Percentiles rank a stretch among this genome's conserved stretches.
Conservation (phyloP, 164 flowering plant genomes). For the Cinnamomum chago region DNA sequence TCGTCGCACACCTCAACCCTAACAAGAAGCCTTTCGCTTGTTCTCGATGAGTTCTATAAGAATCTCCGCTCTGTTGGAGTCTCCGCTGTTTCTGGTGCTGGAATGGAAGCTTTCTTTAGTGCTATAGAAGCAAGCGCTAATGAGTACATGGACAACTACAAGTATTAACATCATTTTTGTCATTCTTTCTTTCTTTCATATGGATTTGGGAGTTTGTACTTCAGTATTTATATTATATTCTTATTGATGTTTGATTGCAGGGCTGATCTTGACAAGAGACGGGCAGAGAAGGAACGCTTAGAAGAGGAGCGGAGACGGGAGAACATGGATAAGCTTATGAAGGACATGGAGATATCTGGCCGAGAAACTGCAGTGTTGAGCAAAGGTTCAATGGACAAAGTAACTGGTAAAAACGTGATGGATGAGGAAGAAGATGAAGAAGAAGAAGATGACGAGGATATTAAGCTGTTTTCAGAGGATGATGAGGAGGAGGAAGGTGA, state of each 20-base stretch:
- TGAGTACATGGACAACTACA: slow-evolving; percentile 90
- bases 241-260: slow-evolving; percentile 26
- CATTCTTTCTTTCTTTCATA: not conserved
- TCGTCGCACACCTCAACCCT: slow-evolving; percentile 64
- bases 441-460: slow-evolving; percentile 25
- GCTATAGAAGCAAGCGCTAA: slow-evolving; percentile 82
- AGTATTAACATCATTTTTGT: slow-evolving; percentile 28
- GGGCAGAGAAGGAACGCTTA: slow-evolving; percentile 71
- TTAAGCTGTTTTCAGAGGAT: slow-evolving; percentile 29
- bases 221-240: no score
- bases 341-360: slow-evolving; percentile 68
- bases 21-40: slow-evolving; percentile 77
- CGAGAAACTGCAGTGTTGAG: slow-evolving; percentile 77
- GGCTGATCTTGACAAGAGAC: slow-evolving; percentile 88
- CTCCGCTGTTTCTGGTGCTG: slow-evolving; percentile 88
- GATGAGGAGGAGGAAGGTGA: slow-evolving; percentile 48
- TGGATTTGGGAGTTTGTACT: not conserved
- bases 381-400: slow-evolving; percentile 74
- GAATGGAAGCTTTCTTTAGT: slow-evolving; percentile 81
- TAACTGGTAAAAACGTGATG: slow-evolving; percentile 20
- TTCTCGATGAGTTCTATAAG: slow-evolving; percentile 82
- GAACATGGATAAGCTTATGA: slow-evolving; percentile 81
- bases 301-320: slow-evolving; percentile 70
- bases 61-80: slow-evolving; percentile 86
- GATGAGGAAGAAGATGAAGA: slow-evolving; percentile 48